These are phyloP conservation scores for Exophiala dermatitidis DNA, from an alignment of 2,329 filamentous ascomycete genomes.

Conservation along the genomic window DNA sequence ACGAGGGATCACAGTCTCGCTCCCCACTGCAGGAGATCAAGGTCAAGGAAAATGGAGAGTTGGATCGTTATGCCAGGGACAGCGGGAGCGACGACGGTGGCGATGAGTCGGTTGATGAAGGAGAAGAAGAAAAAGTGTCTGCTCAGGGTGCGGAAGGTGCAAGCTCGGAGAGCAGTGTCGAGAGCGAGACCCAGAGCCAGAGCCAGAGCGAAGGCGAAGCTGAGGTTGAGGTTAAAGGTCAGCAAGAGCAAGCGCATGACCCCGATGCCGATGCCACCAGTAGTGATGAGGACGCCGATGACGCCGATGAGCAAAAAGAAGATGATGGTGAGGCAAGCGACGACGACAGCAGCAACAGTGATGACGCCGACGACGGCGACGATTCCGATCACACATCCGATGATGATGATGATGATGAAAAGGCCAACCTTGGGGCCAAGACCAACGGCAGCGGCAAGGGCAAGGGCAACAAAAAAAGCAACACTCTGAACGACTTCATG, in stretches of 20 bases:
- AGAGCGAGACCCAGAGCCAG: background rate
- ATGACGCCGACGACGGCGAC: too few species aligned
- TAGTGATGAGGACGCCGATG: background rate
- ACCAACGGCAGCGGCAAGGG: background rate
- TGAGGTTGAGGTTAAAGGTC: too few species aligned
- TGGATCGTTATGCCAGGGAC: background rate
- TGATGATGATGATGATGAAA: background rate
- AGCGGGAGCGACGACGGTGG: too few species aligned
- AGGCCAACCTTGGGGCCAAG: background rate
- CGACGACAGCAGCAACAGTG: too few species aligned
- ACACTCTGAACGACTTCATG: conserved; percentile 8
- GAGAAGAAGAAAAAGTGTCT: background rate
- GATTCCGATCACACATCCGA: background rate
- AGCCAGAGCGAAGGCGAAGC: background rate
- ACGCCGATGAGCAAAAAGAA: background rate
- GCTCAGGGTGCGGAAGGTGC: background rate
- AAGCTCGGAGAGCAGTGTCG: background rate
- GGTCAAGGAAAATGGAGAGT: conserved; percentile 6
- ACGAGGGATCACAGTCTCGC: background rate
- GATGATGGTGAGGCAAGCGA: background rate
- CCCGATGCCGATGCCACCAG: too few species aligned
- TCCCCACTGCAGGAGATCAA: conserved; percentile 10
- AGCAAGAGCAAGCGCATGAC: too few species aligned
- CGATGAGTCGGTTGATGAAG: background rate
- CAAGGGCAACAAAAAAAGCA: background rate